These are phyloP conservation scores for Penicillium aurantiogriseum DNA, from an alignment of 2,329 filamentous ascomycete genomes.

Conservation along the genomic window DNA sequence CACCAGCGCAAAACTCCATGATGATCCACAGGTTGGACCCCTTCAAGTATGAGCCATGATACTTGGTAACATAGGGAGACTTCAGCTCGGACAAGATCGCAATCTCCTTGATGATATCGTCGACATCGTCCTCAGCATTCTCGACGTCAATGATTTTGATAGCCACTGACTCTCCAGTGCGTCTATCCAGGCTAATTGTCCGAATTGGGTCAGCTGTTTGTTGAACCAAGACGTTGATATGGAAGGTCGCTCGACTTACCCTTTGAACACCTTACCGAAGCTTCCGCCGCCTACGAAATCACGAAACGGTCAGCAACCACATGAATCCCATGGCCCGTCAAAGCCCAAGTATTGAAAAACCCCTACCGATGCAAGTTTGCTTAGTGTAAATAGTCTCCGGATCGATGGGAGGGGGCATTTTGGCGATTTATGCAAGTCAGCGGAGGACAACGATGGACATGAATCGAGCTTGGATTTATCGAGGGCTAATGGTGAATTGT, in stretches of 20 bases:
- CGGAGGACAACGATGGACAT: neutral
- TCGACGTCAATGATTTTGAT: slow-evolving; percentile 99
- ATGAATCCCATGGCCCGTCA: too few relatives aligned
- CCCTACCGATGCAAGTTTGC: slow-evolving; percentile 78
- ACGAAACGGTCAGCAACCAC: neutral
- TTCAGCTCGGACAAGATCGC: slow-evolving; percentile 94
- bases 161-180: slow-evolving; percentile 87
- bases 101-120: slow-evolving; percentile 99
- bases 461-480: neutral
- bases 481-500: neutral
- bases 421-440: slow-evolving; percentile 15
- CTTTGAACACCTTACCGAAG: slow-evolving; percentile 98
- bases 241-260: slow-evolving; percentile 53
- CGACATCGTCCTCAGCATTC: slow-evolving; percentile 97
- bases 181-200: slow-evolving; percentile 75
- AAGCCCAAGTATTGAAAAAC: neutral
- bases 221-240: neutral
- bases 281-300: slow-evolving; percentile 74
- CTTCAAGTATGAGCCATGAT: slow-evolving; percentile 95
- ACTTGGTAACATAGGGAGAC: slow-evolving; percentile 95
- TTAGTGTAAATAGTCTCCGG: slow-evolving; percentile 92
- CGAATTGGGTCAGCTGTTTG: slow-evolving; percentile 6
- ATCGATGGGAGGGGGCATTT: slow-evolving; percentile 62
- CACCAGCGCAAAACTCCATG: slow-evolving; percentile 98
- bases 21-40: slow-evolving; percentile 98